A percentile compares a stretch with the other conserved stretches of the same genome.
Conservation (phyloP, 495 filamentous ascomycete genomes). For the Aspergillus ellipticus region DNA sequence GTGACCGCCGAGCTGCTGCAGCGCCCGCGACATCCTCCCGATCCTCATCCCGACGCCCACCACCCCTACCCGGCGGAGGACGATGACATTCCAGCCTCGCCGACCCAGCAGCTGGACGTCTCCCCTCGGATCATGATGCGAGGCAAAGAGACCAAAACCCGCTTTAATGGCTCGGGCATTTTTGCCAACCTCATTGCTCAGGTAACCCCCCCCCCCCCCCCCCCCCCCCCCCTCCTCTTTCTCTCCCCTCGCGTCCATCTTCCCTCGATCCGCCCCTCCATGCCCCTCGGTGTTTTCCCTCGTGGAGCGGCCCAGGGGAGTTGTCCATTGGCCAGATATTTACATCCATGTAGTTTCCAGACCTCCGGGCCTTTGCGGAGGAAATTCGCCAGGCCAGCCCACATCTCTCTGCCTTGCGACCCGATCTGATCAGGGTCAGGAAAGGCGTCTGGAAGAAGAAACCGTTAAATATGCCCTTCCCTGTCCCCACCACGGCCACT, state of each 20-base stretch:
- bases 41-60: slow-evolving; percentile 2
- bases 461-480: slow-evolving; percentile 32
- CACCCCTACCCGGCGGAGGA: slow-evolving; percentile 12
- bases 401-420: slow-evolving; percentile 33
- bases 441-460: slow-evolving; percentile 34
- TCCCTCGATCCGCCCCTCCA: not conserved
- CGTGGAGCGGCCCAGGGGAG: not conserved
- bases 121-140: slow-evolving; percentile 42
- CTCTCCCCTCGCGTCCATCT: not conserved
- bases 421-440: slow-evolving; percentile 33
- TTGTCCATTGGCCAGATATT: slow-evolving; percentile 1
- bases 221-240: not conserved
- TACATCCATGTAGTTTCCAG: slow-evolving; percentile 32
- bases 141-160: slow-evolving; percentile 41
- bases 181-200: slow-evolving; percentile 42
- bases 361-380: slow-evolving; percentile 40
- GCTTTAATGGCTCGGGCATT: slow-evolving; percentile 41
- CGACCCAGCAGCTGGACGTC: slow-evolving; percentile 38
- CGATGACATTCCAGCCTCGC: slow-evolving; percentile 22
- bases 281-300: not conserved
- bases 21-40: slow-evolving; percentile 23
- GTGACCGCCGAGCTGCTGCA: slow-evolving; percentile 31
- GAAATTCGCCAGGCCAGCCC: slow-evolving; percentile 39
- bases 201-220: slow-evolving; percentile 20
- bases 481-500: slow-evolving; percentile 27